Evolutionary conservation across 2,329 filamentous ascomycete species (phyloP), one percentile per base, ranked within the genome.

Genomic region (Curvularia verruculosa): DNA sequence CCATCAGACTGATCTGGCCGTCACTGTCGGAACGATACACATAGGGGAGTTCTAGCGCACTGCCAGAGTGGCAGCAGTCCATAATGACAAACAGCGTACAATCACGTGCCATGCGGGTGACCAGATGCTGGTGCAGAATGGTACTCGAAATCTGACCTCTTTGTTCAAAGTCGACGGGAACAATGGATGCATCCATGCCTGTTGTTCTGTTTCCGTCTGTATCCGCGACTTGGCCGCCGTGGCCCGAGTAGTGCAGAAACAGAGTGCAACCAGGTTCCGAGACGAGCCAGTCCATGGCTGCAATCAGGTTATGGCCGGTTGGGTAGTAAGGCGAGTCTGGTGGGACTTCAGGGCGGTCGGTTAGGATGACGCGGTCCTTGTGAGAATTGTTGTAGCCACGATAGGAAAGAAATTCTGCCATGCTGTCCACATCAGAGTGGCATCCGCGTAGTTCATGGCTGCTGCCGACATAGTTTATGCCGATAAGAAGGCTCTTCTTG

Each of bases 31-130:
- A 79, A 23, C 83, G 82, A 67, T 83, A 87, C 19, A 87, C 81
- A 58, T 77, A 87, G 0, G 85, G 85, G 1, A 87, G 72, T 56
- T 87, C 85, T 39, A 85, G 78, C 0, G 84, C 84, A 0, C 83
- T 85, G 28, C 85, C 85, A 2, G 82, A 84, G 69, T 87, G 85
- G 65, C 85, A 87, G 71, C 85, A 87, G 68, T 87, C 85, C 64
- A 87, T 82, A 26, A 87, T 73, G 61, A 85, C 79, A 66, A 84
- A 84, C 13, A 86, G 75, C 1, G 81, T 81, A 60, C 80, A 82
- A 12, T 74, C 77, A 0, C 82, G 78, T 21, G 82, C 79, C 70
- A 87, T 76, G 1, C 75, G 73, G 0, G 81, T 81, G 18, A 86
- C 81, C 9, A 86, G 79, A 47, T 79, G 77, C 44, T 79, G 74